Base-by-base conservation (phyloP, 306 rosid species). In the Trifolium dubium region DNA sequence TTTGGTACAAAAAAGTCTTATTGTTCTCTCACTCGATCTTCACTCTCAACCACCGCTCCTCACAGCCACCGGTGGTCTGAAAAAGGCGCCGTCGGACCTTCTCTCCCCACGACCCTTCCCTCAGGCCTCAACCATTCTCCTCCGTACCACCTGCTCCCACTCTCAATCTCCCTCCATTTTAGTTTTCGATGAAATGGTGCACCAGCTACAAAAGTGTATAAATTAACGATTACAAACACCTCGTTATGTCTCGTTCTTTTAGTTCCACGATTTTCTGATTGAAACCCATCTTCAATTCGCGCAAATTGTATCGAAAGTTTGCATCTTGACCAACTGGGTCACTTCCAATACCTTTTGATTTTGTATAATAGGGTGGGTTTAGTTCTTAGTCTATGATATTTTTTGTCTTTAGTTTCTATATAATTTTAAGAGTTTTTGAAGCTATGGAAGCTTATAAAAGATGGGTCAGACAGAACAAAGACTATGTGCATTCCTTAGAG, bases 391-490 rank as follows among this genome's bases (percentile, higher is more conserved):
- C 2, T 39, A 12, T 69, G 7, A 51, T 3, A 34, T 71, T 55
- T 55, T 30, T 50, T 9, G 59, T 68, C 50, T 51, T 23, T 28
- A 7, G 59, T 68, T 63, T 51, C 17, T 28, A 14, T n/a, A 65
- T 71, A 41, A 67, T 46, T 44, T 73, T 71, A 40, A 9, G 82
- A 81, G 66, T 30, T 34, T 54, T 72, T 47, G 76, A 81, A 80
- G 82, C 77, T 72, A 92, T 94, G 99, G 99, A 90, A 44, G 84
- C 90, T 77, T 94, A 92, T 65, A 92, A 88, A 86, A 85, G 82
- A 77, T 94, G 95, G 95, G 96, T 92, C 15, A 81, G 99, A 85
- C 86, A 80, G 84, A 94, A 94, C 86, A 92, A 83, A 85, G 92
- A 88, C 55, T 92, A 82, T 74, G 96, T 94, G 40, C 90, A 90